Conservation (phyloP, 1,139 yeast genomes). For the Taphrina pruni region DNA sequence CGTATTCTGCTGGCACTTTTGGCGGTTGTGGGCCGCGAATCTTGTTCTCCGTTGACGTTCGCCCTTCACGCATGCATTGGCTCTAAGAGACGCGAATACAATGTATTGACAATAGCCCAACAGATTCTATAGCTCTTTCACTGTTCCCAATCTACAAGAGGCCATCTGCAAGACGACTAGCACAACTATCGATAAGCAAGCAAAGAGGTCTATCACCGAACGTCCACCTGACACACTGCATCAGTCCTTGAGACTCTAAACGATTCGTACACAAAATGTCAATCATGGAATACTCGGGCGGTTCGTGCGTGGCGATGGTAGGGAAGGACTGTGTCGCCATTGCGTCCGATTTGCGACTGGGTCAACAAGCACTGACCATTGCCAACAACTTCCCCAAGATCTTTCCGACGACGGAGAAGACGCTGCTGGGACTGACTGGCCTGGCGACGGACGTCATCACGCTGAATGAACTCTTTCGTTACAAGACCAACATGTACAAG, state of each 20-base stretch:
- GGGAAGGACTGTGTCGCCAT: conserved; percentile 99
- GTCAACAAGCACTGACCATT: conserved; percentile 90
- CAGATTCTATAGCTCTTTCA: too few relatives aligned
- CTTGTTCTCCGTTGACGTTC: conserved; percentile 9
- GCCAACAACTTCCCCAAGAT: conserved; percentile 92
- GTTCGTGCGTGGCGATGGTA: conserved; percentile 97
- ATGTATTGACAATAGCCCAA: not conserved
- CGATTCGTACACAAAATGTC: conserved; percentile 23
- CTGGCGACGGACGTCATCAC: conserved; percentile 93
- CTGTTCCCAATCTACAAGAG: too few relatives aligned
- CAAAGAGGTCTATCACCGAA: too few relatives aligned
- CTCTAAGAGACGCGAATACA: not conserved
- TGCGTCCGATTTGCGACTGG: conserved; percentile 92
- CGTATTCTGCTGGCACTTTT: conserved; percentile 5
- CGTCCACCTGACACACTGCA: not conserved
- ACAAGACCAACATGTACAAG: conserved; percentile 85
- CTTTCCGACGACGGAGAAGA: conserved; percentile 76
- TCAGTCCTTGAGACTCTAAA: conserved; percentile 9
- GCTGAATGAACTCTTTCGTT: conserved; percentile 73
- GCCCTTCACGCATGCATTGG: not conserved
- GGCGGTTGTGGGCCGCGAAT: conserved; percentile 12
- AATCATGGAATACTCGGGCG: conserved; percentile 57
- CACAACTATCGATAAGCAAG: too few relatives aligned
- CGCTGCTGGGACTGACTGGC: conserved; percentile 90
- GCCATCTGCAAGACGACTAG: too few relatives aligned